Conservation (phyloP, 176 grass and related monocot species). For the Ensete ventricosum region DNA sequence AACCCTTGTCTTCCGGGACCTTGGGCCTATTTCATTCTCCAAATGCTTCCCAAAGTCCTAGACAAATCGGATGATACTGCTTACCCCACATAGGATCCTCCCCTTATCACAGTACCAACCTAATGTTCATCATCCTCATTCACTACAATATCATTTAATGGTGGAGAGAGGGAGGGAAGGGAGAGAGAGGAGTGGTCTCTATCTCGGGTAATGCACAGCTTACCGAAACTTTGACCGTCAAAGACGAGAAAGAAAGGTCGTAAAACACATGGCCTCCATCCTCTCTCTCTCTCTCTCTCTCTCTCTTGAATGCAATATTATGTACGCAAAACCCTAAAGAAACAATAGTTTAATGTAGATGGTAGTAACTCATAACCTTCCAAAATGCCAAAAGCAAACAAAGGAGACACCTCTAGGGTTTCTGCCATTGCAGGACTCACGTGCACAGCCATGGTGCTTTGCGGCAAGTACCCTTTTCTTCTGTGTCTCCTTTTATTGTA, state of each 20-base stretch:
- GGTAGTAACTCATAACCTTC: background rate
- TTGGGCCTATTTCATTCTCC: conserved; percentile 31
- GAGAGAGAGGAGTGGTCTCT: conserved; percentile 37
- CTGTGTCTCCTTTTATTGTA: no score
- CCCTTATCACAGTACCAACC: background rate
- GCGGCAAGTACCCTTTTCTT: no score
- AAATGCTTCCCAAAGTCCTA: background rate
- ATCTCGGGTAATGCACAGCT: conserved; percentile 52
- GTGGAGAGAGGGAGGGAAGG: conserved; percentile 26
- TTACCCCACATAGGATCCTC: conserved; percentile 45
- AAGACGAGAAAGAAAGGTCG: conserved; percentile 7
- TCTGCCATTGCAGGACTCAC: conserved; percentile 17
- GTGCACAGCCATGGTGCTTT: background rate
- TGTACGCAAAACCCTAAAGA: no score
- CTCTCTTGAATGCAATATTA: background rate
- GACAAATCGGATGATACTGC: conserved; percentile 33
- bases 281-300: background rate
- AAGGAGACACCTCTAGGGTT: background rate
- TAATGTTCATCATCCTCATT: conserved; percentile 10
- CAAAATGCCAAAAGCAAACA: background rate
- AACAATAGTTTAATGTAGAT: no score
- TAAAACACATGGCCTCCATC: background rate
- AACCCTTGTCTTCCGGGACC: conserved; percentile 75
- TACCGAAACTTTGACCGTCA: conserved; percentile 77
- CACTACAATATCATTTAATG: conserved; percentile 8